Conservation (phyloP, 2,329 filamentous ascomycete genomes). For the Xylaria digitata region DNA sequence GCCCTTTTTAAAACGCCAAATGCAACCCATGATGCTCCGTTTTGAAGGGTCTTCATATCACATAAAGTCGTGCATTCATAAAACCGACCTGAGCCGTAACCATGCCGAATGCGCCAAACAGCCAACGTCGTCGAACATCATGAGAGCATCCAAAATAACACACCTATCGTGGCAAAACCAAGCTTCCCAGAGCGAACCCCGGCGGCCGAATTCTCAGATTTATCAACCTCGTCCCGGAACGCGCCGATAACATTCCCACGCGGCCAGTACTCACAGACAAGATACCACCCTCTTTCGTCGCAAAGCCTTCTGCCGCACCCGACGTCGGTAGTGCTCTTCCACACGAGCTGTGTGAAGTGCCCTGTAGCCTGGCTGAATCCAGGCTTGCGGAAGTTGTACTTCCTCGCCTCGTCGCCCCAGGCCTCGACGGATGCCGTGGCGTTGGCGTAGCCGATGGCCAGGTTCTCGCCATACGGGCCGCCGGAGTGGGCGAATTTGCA, state of each 20-base stretch:
- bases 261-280: slow-evolving; percentile 78
- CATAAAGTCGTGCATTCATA: slow-evolving; percentile 18
- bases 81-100: background rate
- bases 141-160: slow-evolving; percentile 13
- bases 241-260: slow-evolving; percentile 70
- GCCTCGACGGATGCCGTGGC: slow-evolving; percentile 68
- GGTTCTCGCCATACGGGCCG: slow-evolving; percentile 78
- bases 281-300: slow-evolving; percentile 62
- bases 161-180: slow-evolving; percentile 1
- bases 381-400: slow-evolving; percentile 69
- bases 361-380: slow-evolving; percentile 71
- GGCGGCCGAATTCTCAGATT: slow-evolving; percentile 20
- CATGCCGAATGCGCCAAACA: background rate
- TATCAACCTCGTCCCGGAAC: slow-evolving; percentile 60
- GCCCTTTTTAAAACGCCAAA: background rate
- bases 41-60: slow-evolving; percentile 1
- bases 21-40: background rate
- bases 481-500: slow-evolving; percentile 60
- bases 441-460: slow-evolving; percentile 74
- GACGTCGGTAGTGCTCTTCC: slow-evolving; percentile 70
- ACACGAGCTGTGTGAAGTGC: slow-evolving; percentile 80
- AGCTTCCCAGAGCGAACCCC: slow-evolving; percentile 9
- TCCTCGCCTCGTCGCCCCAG: slow-evolving; percentile 71
- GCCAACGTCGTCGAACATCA: background rate
- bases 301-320: slow-evolving; percentile 65